phyloP scores from a whole-genome alignment of 1,284 basidiomycete species.

The Melampsora americana region DNA sequence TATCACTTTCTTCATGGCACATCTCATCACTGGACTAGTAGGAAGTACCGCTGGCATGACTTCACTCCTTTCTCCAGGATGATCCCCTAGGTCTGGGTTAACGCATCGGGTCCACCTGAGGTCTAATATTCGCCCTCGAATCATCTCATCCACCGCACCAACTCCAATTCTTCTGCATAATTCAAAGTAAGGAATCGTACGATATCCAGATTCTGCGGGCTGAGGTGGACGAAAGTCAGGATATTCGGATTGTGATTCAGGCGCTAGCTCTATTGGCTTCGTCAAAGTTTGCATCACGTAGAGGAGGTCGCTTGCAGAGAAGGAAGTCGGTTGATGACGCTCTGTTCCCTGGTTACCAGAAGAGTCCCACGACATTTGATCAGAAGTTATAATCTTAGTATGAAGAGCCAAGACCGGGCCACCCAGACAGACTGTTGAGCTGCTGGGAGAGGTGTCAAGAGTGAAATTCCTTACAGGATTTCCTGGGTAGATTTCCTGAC shows the following conservation, averaged over 20 bases:
- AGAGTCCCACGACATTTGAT: neutral
- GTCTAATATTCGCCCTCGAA: conserved; percentile 12
- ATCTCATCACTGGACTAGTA: conserved; percentile 9
- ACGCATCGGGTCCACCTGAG: conserved; percentile 17
- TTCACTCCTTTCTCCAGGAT: neutral
- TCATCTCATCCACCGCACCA: conserved; percentile 6
- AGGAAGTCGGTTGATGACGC: neutral
- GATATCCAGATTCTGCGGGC: neutral
- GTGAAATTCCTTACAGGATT: neutral
- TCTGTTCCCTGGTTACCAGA: neutral
- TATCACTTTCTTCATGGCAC: conserved; percentile 5
- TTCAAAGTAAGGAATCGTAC: conserved; percentile 9
- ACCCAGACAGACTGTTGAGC: neutral
- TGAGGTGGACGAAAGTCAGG: neutral
- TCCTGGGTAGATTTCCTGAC: neutral
- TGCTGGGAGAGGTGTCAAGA: neutral
- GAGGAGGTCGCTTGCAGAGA: conserved; percentile 5
- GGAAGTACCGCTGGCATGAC: neutral
- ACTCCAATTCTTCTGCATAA: conserved; percentile 18
- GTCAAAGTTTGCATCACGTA: neutral
- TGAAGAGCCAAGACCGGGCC: neutral
- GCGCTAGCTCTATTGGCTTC: neutral
- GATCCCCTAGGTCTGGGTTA: neutral
- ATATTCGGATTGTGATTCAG: neutral
- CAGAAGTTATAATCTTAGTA: neutral